Conservation (phyloP, 345 rosid genomes). For the Eucalyptus marginata region DNA sequence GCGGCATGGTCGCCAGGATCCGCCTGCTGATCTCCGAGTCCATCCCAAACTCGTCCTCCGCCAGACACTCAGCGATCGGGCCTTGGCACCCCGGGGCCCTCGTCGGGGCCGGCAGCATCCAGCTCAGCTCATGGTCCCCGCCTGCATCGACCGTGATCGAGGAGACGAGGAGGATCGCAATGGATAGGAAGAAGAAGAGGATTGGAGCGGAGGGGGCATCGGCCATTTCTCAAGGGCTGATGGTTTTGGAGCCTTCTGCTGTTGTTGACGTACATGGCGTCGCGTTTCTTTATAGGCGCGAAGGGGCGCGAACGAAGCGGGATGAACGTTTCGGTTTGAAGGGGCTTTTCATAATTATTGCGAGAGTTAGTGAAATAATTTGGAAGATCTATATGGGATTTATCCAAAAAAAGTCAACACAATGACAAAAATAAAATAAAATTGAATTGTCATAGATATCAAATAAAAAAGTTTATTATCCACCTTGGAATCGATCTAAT, state of each 20-base stretch:
- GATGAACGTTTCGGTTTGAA: not conserved
- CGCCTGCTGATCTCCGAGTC: conserved; percentile 58
- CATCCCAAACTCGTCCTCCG: conserved; percentile 31
- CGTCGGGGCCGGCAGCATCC: conserved; percentile 9
- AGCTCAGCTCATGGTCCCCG: conserved; percentile 11
- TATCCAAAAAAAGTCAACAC: not conserved
- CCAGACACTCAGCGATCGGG: conserved; percentile 44
- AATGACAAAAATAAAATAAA: not conserved
- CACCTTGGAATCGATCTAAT: not conserved
- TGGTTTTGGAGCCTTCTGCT: not conserved
- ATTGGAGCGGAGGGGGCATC: not conserved
- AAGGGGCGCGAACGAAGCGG: not conserved
- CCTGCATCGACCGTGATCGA: conserved; percentile 2
- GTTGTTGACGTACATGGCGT: not conserved
- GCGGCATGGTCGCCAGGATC: conserved; percentile 34
- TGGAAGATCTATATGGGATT: not conserved
- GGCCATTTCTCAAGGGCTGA: not conserved
- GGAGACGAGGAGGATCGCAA: not conserved
- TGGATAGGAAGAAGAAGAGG: not conserved
- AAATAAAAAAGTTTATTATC: not conserved
- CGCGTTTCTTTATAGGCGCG: not conserved
- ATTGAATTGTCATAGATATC: not conserved
- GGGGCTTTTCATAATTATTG: not conserved
- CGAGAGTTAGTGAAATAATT: not conserved
- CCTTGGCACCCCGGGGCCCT: conserved; percentile 26